Base-by-base conservation (phyloP, 2,329 filamentous ascomycete genomes). In the Fusarium duplospermum region DNA sequence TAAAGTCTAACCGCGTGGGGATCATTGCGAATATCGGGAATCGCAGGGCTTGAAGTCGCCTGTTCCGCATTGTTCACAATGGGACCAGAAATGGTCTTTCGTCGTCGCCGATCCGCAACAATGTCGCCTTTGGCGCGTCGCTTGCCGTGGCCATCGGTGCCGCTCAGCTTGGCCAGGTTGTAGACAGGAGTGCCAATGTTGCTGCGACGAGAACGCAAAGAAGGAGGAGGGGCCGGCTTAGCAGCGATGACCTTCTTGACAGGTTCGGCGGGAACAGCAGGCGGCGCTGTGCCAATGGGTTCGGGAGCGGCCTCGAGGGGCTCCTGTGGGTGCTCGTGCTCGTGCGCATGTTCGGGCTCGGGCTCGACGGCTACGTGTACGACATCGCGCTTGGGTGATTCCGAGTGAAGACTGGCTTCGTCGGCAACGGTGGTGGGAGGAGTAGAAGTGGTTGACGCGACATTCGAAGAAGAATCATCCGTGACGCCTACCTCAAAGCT, bases 351-450 rank as follows among this genome's bases (percentile, higher is more conserved):
- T 6, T 52, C 47, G 18, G 24, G 47, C 24, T 77, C 71, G 27
- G 72, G 66, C 59, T 80, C 76, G 67, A 79, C 69, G 63, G 75
- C 74, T 42, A 84, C 78, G 70, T 78, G 78, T 69, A 81, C 80
- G 59, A 81, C 80, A 71, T 84, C 83, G 75, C 82, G 81, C 71
- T 84, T 85, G 36, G 82, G 80, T 36, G 80, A 72, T 61, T 83
- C 82, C 45, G 88, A 89, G 63, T 86, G 85, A 66, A 91, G 84
- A 82, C 90, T 92, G 69, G 85, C 86, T 76, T 85, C 87, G 80
- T 93, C 91, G 78, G 88, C 89, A 74, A 91, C 84, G 75, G 90
- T 93, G 58, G 91, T 93, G 27, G 91, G 90, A 56, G 92, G 91
- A 66, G 92, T 93, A 22, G 89, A 92, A 76, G 85, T 87, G 29